A percentile compares a stretch with the other conserved stretches of the same genome.
phyloP scores from a whole-genome alignment of 345 rosid species.

The Euphorbia tirucalli region DNA sequence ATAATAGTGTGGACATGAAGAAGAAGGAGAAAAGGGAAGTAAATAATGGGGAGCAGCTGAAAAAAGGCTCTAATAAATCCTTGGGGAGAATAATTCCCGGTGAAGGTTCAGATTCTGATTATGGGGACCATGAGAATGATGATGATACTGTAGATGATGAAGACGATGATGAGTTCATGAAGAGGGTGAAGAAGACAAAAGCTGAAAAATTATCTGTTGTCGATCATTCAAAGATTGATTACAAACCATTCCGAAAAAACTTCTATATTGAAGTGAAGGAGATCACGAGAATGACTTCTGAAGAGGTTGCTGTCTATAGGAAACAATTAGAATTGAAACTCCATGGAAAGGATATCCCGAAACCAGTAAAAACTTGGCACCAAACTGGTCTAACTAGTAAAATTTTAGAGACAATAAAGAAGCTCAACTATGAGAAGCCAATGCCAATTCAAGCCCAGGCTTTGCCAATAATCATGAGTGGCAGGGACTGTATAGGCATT shows the following conservation, averaged over 20 bases:
- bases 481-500: constrained; percentile 95
- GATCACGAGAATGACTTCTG: constrained; percentile 69
- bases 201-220: constrained; percentile 85
- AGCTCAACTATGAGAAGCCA: constrained; percentile 81
- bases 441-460: constrained; percentile 99
- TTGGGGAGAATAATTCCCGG: constrained; percentile 93
- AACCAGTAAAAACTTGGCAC: constrained; percentile 87
- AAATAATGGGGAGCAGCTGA: constrained; percentile 43
- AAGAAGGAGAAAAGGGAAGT: constrained; percentile 34
- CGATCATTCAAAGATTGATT: constrained; percentile 90
- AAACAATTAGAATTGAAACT: constrained; percentile 87
- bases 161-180: constrained; percentile 95
- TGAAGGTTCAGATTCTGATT: constrained; percentile 90
- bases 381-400: constrained; percentile 89
- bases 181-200: constrained; percentile 98
- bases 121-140: constrained; percentile 56
- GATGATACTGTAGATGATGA: constrained; percentile 73
- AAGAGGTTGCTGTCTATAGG: constrained; percentile 75
- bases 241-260: constrained; percentile 70
- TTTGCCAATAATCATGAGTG: constrained; percentile 88
- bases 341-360: constrained; percentile 94
- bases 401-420: constrained; percentile 81
- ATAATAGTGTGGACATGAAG: constrained; percentile 25
- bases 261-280: constrained; percentile 93
- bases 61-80: constrained; percentile 59